Percentiles rank a stretch among this genome's conserved stretches.
Evolutionary conservation across 208 protist species (phyloP).

Genomic region (Leishmania braziliensis): DNA sequence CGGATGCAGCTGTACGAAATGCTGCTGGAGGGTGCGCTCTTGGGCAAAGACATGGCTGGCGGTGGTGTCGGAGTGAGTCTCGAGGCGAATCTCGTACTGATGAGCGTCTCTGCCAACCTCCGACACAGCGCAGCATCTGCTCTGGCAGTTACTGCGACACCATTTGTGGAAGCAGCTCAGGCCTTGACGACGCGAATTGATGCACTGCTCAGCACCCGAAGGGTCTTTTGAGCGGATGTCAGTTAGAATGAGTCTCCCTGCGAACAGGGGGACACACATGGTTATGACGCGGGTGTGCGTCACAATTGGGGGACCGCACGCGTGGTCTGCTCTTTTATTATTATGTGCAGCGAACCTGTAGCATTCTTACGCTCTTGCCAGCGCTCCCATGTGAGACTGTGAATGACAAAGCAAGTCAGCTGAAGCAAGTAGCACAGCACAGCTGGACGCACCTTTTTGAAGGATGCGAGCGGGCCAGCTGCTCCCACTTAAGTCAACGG

Average conservation of each 20-base stretch:
- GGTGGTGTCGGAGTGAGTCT: constrained; percentile 71
- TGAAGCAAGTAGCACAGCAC: background rate
- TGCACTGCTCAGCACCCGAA: background rate
- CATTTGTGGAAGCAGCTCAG: constrained; percentile 56
- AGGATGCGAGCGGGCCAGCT: background rate
- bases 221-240: background rate
- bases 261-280: background rate
- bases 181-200: constrained; percentile 40
- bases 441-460: background rate
- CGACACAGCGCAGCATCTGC: constrained; percentile 49
- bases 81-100: constrained; percentile 68
- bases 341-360: background rate
- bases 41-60: constrained; percentile 81
- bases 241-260: background rate
- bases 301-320: background rate
- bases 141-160: constrained; percentile 42
- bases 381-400: background rate
- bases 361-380: background rate
- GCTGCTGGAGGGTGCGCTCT: constrained; percentile 73
- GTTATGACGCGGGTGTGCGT: background rate
- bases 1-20: constrained; percentile 68
- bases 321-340: background rate
- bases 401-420: background rate
- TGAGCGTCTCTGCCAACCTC: constrained; percentile 70
- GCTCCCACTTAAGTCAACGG: background rate